phyloP scores from a whole-genome alignment of 2,329 filamentous ascomycete genomes.

The Emmonsiellopsis sp. region DNA sequence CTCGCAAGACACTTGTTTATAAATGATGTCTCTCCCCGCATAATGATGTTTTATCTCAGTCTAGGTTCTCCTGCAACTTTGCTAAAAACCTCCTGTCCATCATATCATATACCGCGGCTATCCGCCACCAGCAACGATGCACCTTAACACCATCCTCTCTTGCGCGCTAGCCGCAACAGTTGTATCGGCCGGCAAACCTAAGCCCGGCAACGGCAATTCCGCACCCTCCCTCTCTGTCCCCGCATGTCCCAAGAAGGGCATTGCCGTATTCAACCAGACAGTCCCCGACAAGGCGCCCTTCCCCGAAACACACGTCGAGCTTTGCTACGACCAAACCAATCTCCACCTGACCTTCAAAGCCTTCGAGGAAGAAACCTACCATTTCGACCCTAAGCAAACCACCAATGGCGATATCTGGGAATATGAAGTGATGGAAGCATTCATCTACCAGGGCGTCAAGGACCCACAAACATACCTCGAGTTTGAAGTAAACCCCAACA shows the following conservation, averaged over 20 bases:
- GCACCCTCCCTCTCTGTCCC: slow-evolving; percentile 2
- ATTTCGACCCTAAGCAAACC: slow-evolving; percentile 28
- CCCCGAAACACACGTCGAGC: slow-evolving; percentile 36
- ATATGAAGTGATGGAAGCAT: slow-evolving; percentile 45
- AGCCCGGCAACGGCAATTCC: not conserved
- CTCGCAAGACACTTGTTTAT: no score
- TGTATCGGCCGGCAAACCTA: not conserved
- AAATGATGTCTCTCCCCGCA: no score
- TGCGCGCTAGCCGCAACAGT: slow-evolving; percentile 3
- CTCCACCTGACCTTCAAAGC: slow-evolving; percentile 38
- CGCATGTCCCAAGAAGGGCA: slow-evolving; percentile 6
- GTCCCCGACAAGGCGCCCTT: slow-evolving; percentile 35
- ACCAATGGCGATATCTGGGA: slow-evolving; percentile 41
- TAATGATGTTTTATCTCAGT: no score
- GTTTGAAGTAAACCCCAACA: slow-evolving; percentile 44
- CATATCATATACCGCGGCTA: no score
- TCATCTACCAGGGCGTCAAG: slow-evolving; percentile 37
- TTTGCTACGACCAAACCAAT: slow-evolving; percentile 36
- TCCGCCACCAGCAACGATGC: slow-evolving; percentile 4
- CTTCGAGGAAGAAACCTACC: slow-evolving; percentile 38
- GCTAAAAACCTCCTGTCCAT: no score
- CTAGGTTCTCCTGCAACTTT: not conserved
- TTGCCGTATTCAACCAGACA: slow-evolving; percentile 21
- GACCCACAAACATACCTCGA: slow-evolving; percentile 43
- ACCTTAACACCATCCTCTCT: slow-evolving; percentile 5